phyloP scores from a whole-genome alignment of 1,284 basidiomycete species.

The Lentinus polychrous region DNA sequence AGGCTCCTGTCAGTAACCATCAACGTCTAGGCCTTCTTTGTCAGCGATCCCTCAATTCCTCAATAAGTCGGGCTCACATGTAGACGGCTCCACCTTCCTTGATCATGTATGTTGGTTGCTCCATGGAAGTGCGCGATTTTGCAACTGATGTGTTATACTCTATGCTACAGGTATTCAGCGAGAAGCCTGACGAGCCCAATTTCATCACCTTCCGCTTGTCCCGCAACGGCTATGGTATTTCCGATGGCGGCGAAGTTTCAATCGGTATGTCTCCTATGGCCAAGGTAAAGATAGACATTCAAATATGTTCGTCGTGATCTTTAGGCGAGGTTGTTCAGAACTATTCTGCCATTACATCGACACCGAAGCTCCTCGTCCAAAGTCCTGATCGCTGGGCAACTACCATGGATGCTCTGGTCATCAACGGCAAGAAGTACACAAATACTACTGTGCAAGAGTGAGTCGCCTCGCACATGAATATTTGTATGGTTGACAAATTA shows the following conservation, averaged over 20 bases:
- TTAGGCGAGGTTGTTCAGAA: conserved; percentile 12
- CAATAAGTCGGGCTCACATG: background rate
- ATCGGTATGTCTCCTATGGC: conserved; percentile 13
- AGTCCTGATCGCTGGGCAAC: conserved; percentile 8
- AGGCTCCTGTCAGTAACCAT: background rate
- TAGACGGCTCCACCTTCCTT: conserved; percentile 13
- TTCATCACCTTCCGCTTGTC: conserved; percentile 18
- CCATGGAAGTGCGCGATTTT: too few species aligned
- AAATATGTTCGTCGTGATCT: background rate
- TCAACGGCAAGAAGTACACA: conserved; percentile 6
- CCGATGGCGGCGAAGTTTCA: conserved; percentile 19
- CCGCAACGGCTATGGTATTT: conserved; percentile 14
- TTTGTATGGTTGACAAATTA: background rate
- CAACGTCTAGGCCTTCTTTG: background rate
- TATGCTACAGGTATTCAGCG: conserved; percentile 14
- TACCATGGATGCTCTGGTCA: conserved; percentile 9
- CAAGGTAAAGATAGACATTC: background rate
- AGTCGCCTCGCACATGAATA: background rate
- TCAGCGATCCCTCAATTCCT: conserved; percentile 8
- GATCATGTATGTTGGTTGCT: conserved; percentile 13
- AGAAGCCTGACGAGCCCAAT: conserved; percentile 14
- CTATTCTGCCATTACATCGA: conserved; percentile 7
- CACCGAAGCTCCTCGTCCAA: conserved; percentile 8
- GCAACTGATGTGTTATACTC: too few species aligned
- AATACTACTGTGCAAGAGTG: background rate